These are phyloP conservation scores for Sporopachydermia lactativora DNA, from an alignment of 805 yeast species.

Conservation along the genomic window DNA sequence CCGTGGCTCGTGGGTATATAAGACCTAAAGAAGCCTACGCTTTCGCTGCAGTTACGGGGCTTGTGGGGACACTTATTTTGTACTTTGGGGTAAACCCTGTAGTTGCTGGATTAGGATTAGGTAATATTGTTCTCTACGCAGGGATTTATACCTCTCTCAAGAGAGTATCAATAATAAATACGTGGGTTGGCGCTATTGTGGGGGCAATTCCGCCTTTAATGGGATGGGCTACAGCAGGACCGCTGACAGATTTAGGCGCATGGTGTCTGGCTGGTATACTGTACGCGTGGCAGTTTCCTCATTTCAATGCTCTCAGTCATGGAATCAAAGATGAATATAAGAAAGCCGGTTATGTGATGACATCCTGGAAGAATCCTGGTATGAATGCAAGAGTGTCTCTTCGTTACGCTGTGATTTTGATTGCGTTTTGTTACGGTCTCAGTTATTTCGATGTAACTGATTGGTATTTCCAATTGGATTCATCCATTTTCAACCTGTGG, in stretches of 20 bases:
- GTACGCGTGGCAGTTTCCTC: constrained; percentile 98
- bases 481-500: constrained; percentile 77
- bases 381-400: constrained; percentile 89
- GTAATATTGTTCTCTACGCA: constrained; percentile 71
- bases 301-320: constrained; percentile 85
- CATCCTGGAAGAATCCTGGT: constrained; percentile 84
- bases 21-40: constrained; percentile 63
- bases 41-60: constrained; percentile 68
- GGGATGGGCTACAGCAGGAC: constrained; percentile 97
- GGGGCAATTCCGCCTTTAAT: constrained; percentile 97
- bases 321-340: constrained; percentile 79
- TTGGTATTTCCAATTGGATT: constrained; percentile 65
- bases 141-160: constrained; percentile 89
- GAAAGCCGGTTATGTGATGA: constrained; percentile 94
- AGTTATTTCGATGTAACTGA: constrained; percentile 74
- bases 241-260: constrained; percentile 75
- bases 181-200: constrained; percentile 98
- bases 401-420: constrained; percentile 82
- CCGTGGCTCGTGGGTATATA: constrained; percentile 75
- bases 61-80: constrained; percentile 52
- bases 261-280: constrained; percentile 86
- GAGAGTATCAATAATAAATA: constrained; percentile 70
- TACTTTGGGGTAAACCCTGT: constrained; percentile 74
- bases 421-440: constrained; percentile 81
- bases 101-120: constrained; percentile 68